Evolutionary conservation across 176 grass and related monocot species (phyloP).

Genomic region (Thalia dealbata): DNA sequence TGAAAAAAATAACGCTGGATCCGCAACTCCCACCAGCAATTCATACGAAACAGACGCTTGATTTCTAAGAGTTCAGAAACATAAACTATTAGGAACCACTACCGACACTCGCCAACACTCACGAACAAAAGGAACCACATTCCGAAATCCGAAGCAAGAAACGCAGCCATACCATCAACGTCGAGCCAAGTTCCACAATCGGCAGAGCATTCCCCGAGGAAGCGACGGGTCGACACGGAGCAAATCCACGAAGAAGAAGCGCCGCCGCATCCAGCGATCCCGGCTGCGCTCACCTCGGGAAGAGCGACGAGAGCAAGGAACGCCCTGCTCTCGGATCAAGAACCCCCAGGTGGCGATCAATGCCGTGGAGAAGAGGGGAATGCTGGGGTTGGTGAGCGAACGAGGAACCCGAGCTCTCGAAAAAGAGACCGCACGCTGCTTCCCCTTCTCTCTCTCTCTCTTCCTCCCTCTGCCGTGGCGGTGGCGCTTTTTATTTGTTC

Average conservation of each 20-base stretch:
- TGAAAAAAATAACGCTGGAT: neutral
- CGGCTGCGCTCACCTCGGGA: neutral
- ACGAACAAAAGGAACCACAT: neutral
- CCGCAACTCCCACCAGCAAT: neutral
- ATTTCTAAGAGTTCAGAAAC: constrained; percentile 1
- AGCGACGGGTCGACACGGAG: neutral
- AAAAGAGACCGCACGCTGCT: neutral
- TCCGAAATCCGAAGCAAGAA: neutral
- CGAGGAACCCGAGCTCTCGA: neutral
- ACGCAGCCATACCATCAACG: neutral
- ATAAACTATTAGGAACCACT: neutral
- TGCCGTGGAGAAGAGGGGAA: neutral
- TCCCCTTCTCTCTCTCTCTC: neutral
- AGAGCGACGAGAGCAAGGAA: neutral
- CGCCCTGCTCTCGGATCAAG: neutral
- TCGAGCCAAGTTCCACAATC: neutral
- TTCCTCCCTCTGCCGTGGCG: neutral
- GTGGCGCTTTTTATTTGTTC: neutral
- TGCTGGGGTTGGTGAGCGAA: neutral
- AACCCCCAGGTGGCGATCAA: neutral
- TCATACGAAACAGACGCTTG: neutral
- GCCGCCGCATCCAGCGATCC: neutral
- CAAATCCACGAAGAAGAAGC: neutral
- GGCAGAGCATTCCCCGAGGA: neutral
- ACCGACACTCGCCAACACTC: neutral